Evolutionary conservation across 2,329 filamentous ascomycete genomes (phyloP), one percentile per base, ranked within the genome.

Genomic region (Colletotrichum echinochloae): DNA sequence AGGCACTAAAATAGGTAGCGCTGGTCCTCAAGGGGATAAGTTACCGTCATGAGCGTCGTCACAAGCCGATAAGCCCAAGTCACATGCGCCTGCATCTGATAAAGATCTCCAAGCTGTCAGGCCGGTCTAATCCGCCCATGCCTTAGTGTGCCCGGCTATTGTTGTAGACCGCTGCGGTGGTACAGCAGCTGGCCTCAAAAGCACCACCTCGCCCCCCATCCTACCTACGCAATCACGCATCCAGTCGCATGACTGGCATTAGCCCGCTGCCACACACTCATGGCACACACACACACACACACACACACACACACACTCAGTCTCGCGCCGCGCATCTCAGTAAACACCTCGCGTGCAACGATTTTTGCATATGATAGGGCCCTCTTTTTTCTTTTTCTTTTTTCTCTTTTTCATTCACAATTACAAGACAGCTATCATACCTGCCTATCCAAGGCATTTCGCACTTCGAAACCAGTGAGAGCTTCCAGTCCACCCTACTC

Each of bases 171-270:
- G 46, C 68, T 62, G 68, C 44, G 41, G 51, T 46, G 57, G 64
- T 55, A 20, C 44, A 16, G 11, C 16, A 26, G 64, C 67, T 57
- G 68, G 68, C 68, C 68, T 67, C 68, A 63, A 63, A 67, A 46
- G 14, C 41, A 41, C 41, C 56, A 33, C 60, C 23, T 52, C 60
- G 30, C 30, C 46, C 46, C 66, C 46, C 66, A 65, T 41, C 41
- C 41, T n/a, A 33, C 23, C 23, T 70, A 68, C 68, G 57, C 68
- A 57, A 70, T 70, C 67, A 70, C 63, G 56, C 67, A 57, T 70
- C 12, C 49, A 33, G 49, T 66, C 67, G 67, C 67, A 66, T 70
- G 67, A 70, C 63, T 66, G 33, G 33, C 54, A 65, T 60, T 48
- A 62, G 37, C 66, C 61, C 66, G 61, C 66, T 69, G 37, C 66